phyloP scores from a whole-genome alignment of 2,329 filamentous ascomycete genomes.

The Phialophora chinensis region DNA sequence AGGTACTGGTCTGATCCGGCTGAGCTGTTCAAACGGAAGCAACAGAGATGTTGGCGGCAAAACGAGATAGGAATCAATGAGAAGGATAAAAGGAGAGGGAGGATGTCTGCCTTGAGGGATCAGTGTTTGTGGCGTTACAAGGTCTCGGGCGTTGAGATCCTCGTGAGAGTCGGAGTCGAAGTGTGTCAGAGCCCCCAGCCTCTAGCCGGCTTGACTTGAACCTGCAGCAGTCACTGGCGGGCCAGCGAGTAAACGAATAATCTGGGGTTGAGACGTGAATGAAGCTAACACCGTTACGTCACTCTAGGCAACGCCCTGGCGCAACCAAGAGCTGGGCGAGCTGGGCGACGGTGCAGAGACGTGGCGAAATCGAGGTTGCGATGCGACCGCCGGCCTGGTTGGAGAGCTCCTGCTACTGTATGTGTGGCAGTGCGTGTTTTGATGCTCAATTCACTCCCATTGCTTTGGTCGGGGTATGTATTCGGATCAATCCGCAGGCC shows the following conservation, averaged over 20 bases:
- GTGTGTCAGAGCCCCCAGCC: conserved; percentile 14
- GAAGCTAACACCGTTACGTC: conserved; percentile 19
- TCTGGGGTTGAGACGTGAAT: conserved; percentile 9
- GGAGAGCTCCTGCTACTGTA: neutral
- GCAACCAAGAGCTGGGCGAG: neutral
- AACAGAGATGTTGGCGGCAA: neutral
- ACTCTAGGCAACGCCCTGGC: neutral
- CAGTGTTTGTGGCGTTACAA: conserved; percentile 14
- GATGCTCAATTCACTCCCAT: neutral
- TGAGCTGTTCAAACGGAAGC: neutral
- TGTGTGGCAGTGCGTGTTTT: neutral
- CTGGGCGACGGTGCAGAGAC: neutral
- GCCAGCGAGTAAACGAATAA: conserved; percentile 10
- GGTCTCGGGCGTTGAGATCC: conserved; percentile 13
- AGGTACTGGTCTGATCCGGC: neutral
- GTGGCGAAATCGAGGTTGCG: conserved; percentile 4
- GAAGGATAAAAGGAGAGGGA: neutral
- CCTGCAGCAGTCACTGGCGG: conserved; percentile 3
- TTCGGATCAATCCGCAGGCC: neutral
- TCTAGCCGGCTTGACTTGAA: neutral
- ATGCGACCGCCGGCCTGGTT: neutral
- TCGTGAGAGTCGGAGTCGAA: neutral
- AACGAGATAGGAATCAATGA: neutral
- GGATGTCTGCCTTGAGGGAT: conserved; percentile 9
- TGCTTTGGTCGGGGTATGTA: neutral